Percentiles rank a stretch among this genome's conserved stretches.
Conservation (phyloP, 805 yeast genomes). For the Yarrowia bubula region DNA sequence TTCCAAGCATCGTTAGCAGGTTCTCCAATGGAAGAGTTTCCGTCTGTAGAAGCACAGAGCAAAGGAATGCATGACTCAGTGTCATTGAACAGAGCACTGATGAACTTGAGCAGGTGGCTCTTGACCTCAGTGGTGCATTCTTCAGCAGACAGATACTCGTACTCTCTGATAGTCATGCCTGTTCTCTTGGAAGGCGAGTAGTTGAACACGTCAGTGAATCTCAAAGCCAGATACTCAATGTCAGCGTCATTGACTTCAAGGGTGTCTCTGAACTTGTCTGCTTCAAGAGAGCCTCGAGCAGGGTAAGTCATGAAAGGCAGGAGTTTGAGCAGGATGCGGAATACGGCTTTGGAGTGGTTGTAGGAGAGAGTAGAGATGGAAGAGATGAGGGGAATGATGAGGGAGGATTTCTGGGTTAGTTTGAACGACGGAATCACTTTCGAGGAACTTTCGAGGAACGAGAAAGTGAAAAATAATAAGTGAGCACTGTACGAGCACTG, state of each 20-base stretch:
- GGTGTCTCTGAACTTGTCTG: constrained; percentile 1
- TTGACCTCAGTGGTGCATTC: constrained; percentile 9
- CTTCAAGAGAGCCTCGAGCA: constrained; percentile 1
- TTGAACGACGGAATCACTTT: too few relatives aligned
- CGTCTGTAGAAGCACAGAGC: constrained; percentile 63
- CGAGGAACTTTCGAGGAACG: too few relatives aligned
- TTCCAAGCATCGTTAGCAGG: constrained; percentile 52
- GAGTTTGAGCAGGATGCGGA: constrained; percentile 9
- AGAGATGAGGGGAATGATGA: neutral
- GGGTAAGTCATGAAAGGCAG: constrained; percentile 17
- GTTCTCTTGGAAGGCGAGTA: constrained; percentile 12
- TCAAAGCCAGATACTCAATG: neutral
- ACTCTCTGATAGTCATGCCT: constrained; percentile 12
- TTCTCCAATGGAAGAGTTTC: constrained; percentile 54
- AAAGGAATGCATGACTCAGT: constrained; percentile 48
- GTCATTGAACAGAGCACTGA: constrained; percentile 45
- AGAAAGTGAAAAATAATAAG: too few relatives aligned
- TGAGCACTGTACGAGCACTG: too few relatives aligned
- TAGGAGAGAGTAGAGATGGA: constrained; percentile 3
- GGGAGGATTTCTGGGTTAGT: constrained; percentile 31
- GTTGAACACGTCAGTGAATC: constrained; percentile 22
- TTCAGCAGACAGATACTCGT: constrained; percentile 10
- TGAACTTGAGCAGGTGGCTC: constrained; percentile 28
- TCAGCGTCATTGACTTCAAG: neutral
- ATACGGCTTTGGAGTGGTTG: constrained; percentile 15